A percentile compares a stretch with the other conserved stretches of the same genome.
These are phyloP conservation scores for Lathyrus oleraceus DNA, from an alignment of 306 rosid genomes.

Conservation along the genomic window DNA sequence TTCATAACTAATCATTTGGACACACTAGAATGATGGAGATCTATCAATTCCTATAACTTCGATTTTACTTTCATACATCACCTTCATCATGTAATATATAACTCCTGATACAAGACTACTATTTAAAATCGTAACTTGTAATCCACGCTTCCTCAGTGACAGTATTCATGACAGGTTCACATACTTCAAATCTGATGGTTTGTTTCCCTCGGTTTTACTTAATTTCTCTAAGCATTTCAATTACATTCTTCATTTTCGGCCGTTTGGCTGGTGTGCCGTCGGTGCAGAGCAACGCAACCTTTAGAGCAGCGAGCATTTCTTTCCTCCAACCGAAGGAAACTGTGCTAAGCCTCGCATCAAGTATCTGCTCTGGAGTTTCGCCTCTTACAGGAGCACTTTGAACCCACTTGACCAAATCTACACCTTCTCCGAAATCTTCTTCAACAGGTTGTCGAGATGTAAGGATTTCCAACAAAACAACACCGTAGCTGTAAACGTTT, in stretches of 20 bases:
- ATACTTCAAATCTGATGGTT: slow-evolving; percentile 19
- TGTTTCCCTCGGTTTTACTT: slow-evolving; percentile 41
- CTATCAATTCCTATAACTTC: slow-evolving; percentile 3
- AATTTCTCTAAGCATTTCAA: slow-evolving; percentile 94
- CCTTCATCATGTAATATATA: not conserved
- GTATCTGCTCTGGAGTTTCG: slow-evolving; percentile 98
- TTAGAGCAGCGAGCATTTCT: slow-evolving; percentile 97
- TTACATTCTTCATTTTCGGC: slow-evolving; percentile 93
- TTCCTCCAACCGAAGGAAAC: slow-evolving; percentile 96
- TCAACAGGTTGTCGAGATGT: slow-evolving; percentile 87
- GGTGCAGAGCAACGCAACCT: slow-evolving; percentile 95
- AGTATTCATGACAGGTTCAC: slow-evolving; percentile 24
- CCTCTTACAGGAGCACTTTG: slow-evolving; percentile 85
- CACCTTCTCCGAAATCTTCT: slow-evolving; percentile 89
- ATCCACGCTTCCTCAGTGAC: slow-evolving; percentile 25
- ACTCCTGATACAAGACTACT: slow-evolving; percentile 36
- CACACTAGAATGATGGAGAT: slow-evolving; percentile 35
- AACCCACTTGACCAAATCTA: slow-evolving; percentile 98
- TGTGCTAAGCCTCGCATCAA: slow-evolving; percentile 86
- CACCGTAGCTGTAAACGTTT: slow-evolving; percentile 96
- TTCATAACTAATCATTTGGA: slow-evolving; percentile 38
- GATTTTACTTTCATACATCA: not conserved
- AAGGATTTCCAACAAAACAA: slow-evolving; percentile 86
- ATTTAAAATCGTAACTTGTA: slow-evolving; percentile 20
- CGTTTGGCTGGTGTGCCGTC: slow-evolving; percentile 91